Evolutionary conservation across 2,329 filamentous ascomycete genomes (phyloP), one percentile per base, ranked within the genome.

Genomic region (Stachybotrys echinatus): DNA sequence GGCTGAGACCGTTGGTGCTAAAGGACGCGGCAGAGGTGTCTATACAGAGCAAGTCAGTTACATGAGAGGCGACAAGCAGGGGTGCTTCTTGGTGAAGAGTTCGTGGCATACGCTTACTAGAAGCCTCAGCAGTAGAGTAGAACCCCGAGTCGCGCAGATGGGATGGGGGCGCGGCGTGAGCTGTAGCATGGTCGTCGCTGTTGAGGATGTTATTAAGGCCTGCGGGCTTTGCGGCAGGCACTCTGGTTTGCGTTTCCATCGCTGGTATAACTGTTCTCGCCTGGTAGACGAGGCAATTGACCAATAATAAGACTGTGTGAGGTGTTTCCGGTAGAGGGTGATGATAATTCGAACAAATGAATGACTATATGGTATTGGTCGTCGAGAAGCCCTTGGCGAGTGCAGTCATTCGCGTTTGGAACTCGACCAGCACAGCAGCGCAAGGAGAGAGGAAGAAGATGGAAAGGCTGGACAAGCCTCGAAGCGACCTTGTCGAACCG

Each of bases 131-230:
- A 42, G 70, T 72, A n/a, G 70, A 73, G 49, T 72, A 73, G 54
- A 73, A 73, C 23, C 70, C 70, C 44, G 70, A 73, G 46, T 73
- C 70, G 52, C 70, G 66, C 49, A 70, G 58, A 46, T 69, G 67
- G 31, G 61, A 63, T 31, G 58, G 54, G 27, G 64, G 58, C 44
- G 58, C 57, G 50, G 59, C 60, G 23, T 61, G 55, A 37, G 54
- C 51, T 17, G 60, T 54, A 31, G 57, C 55, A 43, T 58, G 60
- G 23, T 70, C 67, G 51, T 66, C 66, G 45, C 58, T 59, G 55
- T 71, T 71, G 23, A 71, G 63, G 40, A 71, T 71, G 48, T 69
- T 71, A 50, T 60, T 65, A 47, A 71, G 59, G 45, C 68, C 68
- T 31, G 66, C 68, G 46, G 65, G 52, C 53, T 70, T 71, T 51